These are phyloP conservation scores for Eucalyptus regnans DNA, from an alignment of 345 rosid genomes.

Conservation along the genomic window DNA sequence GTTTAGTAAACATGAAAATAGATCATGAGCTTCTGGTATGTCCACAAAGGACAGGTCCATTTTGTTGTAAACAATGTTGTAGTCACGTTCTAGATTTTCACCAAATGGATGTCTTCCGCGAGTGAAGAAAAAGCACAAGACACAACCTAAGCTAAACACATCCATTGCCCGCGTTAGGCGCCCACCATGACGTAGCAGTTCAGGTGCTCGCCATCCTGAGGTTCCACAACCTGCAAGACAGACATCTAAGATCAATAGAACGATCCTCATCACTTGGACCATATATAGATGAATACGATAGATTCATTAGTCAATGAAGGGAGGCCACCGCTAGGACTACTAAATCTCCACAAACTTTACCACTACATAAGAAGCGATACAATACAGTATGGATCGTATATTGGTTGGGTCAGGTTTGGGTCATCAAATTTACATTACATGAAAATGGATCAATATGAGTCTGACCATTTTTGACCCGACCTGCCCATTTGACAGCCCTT, in stretches of 20 bases:
- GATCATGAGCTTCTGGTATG: slow-evolving; percentile 71
- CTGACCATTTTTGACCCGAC: too few species aligned
- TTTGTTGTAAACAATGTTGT: slow-evolving; percentile 51
- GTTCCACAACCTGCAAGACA: slow-evolving; percentile 29
- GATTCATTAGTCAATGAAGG: too few species aligned
- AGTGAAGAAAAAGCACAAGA: slow-evolving; percentile 65
- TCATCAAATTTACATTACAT: too few species aligned
- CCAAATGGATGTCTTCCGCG: slow-evolving; percentile 16
- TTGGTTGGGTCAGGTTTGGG: too few species aligned
- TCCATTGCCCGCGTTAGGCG: slow-evolving; percentile 86
- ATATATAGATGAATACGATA: too few species aligned
- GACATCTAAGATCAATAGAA: not conserved
- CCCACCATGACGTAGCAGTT: slow-evolving; percentile 54
- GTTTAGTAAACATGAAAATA: slow-evolving; percentile 44
- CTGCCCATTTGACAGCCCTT: too few species aligned
- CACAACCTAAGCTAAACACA: slow-evolving; percentile 85
- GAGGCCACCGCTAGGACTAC: too few species aligned
- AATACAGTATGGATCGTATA: too few species aligned
- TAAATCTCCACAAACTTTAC: too few species aligned
- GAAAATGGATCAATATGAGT: too few species aligned
- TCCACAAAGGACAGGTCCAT: slow-evolving; percentile 46
- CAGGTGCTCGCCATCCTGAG: slow-evolving; percentile 60
- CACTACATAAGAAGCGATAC: too few species aligned
- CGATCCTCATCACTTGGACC: too few species aligned
- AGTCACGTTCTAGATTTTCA: slow-evolving; percentile 65